Evolutionary conservation across 2,329 filamentous ascomycete species (phyloP).

Genomic region (Cytospora mali): DNA sequence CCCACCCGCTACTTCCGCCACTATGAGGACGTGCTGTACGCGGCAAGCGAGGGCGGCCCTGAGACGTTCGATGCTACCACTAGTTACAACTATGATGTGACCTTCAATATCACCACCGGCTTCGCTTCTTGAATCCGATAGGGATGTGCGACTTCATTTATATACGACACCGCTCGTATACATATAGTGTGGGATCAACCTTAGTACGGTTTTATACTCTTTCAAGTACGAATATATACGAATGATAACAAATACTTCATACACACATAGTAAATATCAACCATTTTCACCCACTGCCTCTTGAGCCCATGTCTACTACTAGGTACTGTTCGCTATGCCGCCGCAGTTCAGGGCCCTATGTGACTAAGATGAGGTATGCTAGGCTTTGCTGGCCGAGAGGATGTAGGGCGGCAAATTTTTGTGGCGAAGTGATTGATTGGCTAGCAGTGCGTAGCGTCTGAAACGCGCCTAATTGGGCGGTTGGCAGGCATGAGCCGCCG

Average conservation of each 20-base stretch:
- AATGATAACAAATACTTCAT: not conserved
- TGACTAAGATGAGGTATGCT: not conserved
- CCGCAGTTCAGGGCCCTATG: not conserved
- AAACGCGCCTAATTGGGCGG: not conserved
- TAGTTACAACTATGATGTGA: constrained; percentile 58
- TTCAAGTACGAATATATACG: not conserved
- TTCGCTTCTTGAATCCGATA: constrained; percentile 43
- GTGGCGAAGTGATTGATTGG: not conserved
- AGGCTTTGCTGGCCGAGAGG: not conserved
- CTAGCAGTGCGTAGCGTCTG: not conserved
- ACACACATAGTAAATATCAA: not conserved
- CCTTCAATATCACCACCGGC: constrained; percentile 48
- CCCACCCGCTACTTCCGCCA: constrained; percentile 63
- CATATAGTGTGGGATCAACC: not conserved
- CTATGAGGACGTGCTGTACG: constrained; percentile 45
- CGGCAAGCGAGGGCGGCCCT: constrained; percentile 58
- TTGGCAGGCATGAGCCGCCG: not conserved
- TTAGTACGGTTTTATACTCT: not conserved
- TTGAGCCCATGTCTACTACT: not conserved
- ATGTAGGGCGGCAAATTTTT: not conserved
- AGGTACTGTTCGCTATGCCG: not conserved
- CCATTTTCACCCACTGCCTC: not conserved
- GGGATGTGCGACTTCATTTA: not conserved
- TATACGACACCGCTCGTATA: not conserved
- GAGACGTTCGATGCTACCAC: constrained; percentile 52